These are phyloP conservation scores for Geosmithia putterillii DNA, from an alignment of 2,329 filamentous ascomycete species.

Conservation along the genomic window DNA sequence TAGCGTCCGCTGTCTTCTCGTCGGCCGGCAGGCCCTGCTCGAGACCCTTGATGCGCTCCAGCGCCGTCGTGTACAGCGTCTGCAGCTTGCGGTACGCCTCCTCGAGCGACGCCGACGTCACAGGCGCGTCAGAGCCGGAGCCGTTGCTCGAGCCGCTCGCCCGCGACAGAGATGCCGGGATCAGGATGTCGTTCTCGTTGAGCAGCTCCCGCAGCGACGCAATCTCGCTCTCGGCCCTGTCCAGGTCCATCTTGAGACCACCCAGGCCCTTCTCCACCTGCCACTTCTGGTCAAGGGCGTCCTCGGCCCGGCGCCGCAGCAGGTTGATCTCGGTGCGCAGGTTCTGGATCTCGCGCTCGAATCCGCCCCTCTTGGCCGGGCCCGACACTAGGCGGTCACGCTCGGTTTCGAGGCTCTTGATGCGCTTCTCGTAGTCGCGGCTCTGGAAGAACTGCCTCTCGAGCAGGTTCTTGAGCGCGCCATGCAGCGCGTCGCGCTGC, in stretches of 20 bases:
- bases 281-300: conserved; percentile 92
- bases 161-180: conserved; percentile 47
- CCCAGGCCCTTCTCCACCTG: conserved; percentile 83
- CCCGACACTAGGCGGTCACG: conserved; percentile 58
- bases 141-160: conserved; percentile 18
- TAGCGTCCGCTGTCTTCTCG: conserved; percentile 49
- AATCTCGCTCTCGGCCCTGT: conserved; percentile 90
- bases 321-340: conserved; percentile 76
- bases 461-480: conserved; percentile 72
- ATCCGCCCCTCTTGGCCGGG: conserved; percentile 64
- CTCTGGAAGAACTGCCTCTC: conserved; percentile 78
- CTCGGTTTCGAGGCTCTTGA: conserved; percentile 64
- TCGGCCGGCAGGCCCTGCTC: conserved; percentile 27
- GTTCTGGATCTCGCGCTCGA: conserved; percentile 69
- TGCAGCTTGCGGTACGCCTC: conserved; percentile 66
- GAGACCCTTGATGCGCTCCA: conserved; percentile 54
- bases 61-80: conserved; percentile 52
- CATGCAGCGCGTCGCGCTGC: conserved; percentile 85
- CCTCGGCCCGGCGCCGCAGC: conserved; percentile 77
- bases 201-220: conserved; percentile 67
- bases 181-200: conserved; percentile 69
- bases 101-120: conserved; percentile 60
- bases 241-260: conserved; percentile 90
- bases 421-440: conserved; percentile 70
- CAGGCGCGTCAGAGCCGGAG: conserved; percentile 23